These are phyloP conservation scores for Esteya vermicola DNA, from an alignment of 2,329 filamentous ascomycete genomes.

Conservation along the genomic window DNA sequence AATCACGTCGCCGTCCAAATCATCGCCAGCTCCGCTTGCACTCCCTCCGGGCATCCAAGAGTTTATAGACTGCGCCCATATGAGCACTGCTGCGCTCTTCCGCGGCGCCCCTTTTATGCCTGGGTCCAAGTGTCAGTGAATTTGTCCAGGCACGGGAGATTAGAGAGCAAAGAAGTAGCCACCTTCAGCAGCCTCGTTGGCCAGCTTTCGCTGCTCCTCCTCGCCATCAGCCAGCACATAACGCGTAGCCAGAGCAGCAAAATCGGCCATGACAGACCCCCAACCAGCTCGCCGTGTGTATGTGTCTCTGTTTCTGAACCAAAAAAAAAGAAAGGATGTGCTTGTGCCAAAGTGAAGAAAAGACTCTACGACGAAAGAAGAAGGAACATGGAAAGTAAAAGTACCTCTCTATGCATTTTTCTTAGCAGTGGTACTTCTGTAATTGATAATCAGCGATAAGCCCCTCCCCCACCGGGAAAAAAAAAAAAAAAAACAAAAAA, in stretches of 20 bases:
- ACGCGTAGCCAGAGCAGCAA: conserved; percentile 11
- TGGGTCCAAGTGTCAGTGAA: conserved; percentile 6
- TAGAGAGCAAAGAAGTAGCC: background rate
- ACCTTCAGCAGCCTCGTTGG: conserved; percentile 11
- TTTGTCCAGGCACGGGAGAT: too few species aligned
- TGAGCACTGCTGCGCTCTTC: conserved; percentile 11
- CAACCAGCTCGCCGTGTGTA: background rate
- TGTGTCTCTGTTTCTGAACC: background rate
- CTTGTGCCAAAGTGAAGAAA: too few species aligned
- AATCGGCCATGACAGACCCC: conserved; percentile 12
- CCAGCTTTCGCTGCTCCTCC: conserved; percentile 8
- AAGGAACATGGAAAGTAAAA: too few species aligned
- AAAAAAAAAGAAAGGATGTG: too few species aligned
- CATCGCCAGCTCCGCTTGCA: conserved; percentile 3
- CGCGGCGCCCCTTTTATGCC: conserved; percentile 10
- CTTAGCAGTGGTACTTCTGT: too few species aligned
- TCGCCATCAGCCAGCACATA: conserved; percentile 14
- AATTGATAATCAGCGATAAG: too few species aligned
- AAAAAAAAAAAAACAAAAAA: too few species aligned
- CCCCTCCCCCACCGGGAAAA: too few species aligned
- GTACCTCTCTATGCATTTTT: too few species aligned
- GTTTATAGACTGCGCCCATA: conserved; percentile 16
- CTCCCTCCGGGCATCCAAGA: conserved; percentile 19
- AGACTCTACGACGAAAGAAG: too few species aligned
- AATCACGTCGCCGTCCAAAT: conserved; percentile 32